These are phyloP conservation scores for Penicillium arizonense DNA, from an alignment of 495 filamentous ascomycete genomes.

Conservation along the genomic window DNA sequence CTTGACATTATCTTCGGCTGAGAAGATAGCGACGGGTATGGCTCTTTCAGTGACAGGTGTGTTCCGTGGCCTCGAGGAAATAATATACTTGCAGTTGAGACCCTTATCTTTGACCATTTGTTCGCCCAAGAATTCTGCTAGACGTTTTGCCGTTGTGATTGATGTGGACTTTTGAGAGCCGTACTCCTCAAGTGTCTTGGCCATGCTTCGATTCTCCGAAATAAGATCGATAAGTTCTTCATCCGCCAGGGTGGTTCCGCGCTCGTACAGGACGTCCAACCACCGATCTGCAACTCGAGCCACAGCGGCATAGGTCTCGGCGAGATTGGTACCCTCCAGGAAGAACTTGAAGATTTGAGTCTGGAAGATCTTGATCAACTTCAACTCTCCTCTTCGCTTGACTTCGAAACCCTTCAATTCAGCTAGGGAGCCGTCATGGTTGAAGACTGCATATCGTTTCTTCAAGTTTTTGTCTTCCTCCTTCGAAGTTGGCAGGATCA, in stretches of 20 bases:
- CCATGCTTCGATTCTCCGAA: conserved; percentile 97
- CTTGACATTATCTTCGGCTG: conserved; percentile 83
- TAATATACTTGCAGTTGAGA: conserved; percentile 98
- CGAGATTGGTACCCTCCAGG: conserved; percentile 79
- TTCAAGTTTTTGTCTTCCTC: conserved; percentile 99
- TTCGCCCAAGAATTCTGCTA: conserved; percentile 95
- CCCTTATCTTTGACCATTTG: conserved; percentile 99
- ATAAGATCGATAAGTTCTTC: conserved; percentile 98
- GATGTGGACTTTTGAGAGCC: conserved; percentile 94
- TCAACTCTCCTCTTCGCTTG: conserved; percentile 96
- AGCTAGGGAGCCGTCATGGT: conserved; percentile 93
- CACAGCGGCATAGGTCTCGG: conserved; percentile 87
- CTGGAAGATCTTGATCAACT: conserved; percentile 99
- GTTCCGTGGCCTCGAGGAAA: conserved; percentile 79
- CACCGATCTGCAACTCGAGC: conserved; percentile 95
- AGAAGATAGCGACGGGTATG: conserved; percentile 95
- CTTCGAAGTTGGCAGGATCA: conserved; percentile 96
- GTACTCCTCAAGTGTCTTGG: conserved; percentile 94
- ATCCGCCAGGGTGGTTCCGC: conserved; percentile 83
- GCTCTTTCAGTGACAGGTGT: conserved; percentile 94
- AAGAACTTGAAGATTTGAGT: conserved; percentile 99
- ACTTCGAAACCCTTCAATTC: conserved; percentile 98
- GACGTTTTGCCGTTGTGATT: conserved; percentile 93
- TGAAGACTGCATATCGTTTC: conserved; percentile 98
- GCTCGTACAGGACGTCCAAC: conserved; percentile 89